Evolutionary conservation across 352 stramenopile species (phyloP), one percentile per base, ranked within the genome.

Genomic region (Globisporangium splendens): DNA sequence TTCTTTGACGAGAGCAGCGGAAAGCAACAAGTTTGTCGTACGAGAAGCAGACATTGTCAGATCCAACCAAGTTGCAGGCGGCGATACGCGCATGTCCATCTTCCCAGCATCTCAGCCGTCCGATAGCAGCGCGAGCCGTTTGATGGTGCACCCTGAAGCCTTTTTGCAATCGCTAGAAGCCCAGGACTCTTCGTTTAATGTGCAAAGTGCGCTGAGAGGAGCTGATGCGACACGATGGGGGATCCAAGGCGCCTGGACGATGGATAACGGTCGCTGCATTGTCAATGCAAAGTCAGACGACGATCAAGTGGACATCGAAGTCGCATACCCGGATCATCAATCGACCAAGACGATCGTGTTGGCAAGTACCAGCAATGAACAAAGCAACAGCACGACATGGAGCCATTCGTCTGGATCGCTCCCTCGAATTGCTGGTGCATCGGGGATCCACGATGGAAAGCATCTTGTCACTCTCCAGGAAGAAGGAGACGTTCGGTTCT

Each of bases 381-480:
- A 39, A 22, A 35, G 28, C 28, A 35, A 35, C 28, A 35, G 5
- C 10, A 35, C 14, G 15, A 2, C 24, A 24, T 7, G 15, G 14
- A 11, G 22, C 10, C n/a, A 31, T 3, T 12, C 35, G 6, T 21
- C 3, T 33, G 4, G 28, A 52, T 35, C 28, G 11, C 50, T 81
- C 3, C 64, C 77, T 15, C 72, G 66, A 2, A 65, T 91, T 15
- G 68, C 82, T 38, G 65, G 60, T 47, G 61, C 72, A 15, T 66
- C 67, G n/a, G 57, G 66, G 28, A 52, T 77, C 11, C 63, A 75
- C 24, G 46, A 59, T 39, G 72, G 65, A 8, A 69, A 73, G 8
- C 68, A 88, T 48, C 62, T 82, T 14, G 48, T 79, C 5, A 90
- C 77, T 5, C 63, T 89, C 10, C 74, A 90, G 56, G 68, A 80